Percentiles rank a stretch among this genome's conserved stretches.
These are phyloP conservation scores for Orbilia oligospora DNA, from an alignment of 2,329 filamentous ascomycete species.

Conservation along the genomic window DNA sequence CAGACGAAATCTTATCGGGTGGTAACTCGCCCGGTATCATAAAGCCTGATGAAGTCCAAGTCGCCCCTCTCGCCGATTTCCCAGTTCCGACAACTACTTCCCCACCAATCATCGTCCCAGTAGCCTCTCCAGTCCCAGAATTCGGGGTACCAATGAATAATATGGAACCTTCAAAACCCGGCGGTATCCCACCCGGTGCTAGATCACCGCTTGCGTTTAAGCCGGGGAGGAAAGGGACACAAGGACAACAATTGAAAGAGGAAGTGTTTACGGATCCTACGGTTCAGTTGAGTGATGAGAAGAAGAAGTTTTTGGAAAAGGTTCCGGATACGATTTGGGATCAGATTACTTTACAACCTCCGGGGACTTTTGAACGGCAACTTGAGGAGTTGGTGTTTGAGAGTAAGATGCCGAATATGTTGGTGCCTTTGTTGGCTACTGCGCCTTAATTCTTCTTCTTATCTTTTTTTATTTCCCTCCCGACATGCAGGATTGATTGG, in stretches of 20 bases:
- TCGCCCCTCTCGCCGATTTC: neutral
- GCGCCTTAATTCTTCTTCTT: neutral
- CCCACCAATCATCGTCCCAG: neutral
- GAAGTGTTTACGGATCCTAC: conserved; percentile 29
- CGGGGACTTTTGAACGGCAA: conserved; percentile 14
- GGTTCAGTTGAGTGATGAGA: neutral
- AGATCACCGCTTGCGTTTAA: conserved; percentile 5
- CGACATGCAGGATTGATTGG: neutral
- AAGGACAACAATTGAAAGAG: conserved; percentile 27
- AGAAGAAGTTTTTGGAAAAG: conserved; percentile 29
- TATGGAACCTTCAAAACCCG: conserved; percentile 4
- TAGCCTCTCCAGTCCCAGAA: neutral
- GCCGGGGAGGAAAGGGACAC: neutral
- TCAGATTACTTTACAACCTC: conserved; percentile 29
- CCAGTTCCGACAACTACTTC: neutral
- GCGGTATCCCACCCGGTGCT: conserved; percentile 1
- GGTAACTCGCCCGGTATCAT: too few species aligned
- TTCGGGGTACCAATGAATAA: neutral
- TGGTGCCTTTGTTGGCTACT: conserved; percentile 5
- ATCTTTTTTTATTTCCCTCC: too few species aligned
- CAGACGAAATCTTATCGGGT: too few species aligned
- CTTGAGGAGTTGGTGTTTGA: conserved; percentile 35
- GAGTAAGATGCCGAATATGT: neutral
- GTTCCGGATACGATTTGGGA: conserved; percentile 36
- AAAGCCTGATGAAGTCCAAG: neutral